A percentile compares a stretch with the other conserved stretches of the same genome.
Conservation (phyloP, 192 early-diverging fungal genomes). For the Umbelopsis sp. region DNA sequence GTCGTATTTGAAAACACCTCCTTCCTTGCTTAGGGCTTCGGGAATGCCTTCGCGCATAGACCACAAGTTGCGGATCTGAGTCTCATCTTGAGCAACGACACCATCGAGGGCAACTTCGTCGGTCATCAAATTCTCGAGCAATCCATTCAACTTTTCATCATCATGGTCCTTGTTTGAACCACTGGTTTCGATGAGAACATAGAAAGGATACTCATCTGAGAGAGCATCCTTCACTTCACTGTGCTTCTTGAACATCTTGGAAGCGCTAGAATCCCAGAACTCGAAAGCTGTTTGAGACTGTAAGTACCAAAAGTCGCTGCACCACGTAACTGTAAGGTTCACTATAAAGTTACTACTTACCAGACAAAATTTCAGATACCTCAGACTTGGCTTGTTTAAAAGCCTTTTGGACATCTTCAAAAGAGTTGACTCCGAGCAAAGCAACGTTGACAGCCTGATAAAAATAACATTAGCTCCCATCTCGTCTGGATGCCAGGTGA, state of each 20-base stretch:
- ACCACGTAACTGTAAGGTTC: too few relatives aligned
- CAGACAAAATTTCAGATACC: slow-evolving; percentile 89
- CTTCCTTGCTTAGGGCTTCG: slow-evolving; percentile 85
- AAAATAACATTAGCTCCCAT: background rate
- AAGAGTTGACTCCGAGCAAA: slow-evolving; percentile 76
- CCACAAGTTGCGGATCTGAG: slow-evolving; percentile 86
- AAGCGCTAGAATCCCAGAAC: slow-evolving; percentile 86
- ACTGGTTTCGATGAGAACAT: slow-evolving; percentile 92
- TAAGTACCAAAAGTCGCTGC: too few relatives aligned
- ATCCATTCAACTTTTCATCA: slow-evolving; percentile 80
- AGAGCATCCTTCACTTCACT: slow-evolving; percentile 68
- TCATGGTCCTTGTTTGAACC: slow-evolving; percentile 96
- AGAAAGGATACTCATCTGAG: slow-evolving; percentile 73
- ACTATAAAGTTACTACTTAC: slow-evolving; percentile 18
- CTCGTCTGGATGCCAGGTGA: too few relatives aligned
- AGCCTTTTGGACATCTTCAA: slow-evolving; percentile 77
- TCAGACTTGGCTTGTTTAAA: slow-evolving; percentile 78
- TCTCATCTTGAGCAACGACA: slow-evolving; percentile 85
- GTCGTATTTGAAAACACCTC: slow-evolving; percentile 95
- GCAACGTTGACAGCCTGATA: slow-evolving; percentile 68
- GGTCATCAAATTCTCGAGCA: slow-evolving; percentile 81
- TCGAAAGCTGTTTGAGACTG: slow-evolving; percentile 72
- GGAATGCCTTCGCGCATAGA: slow-evolving; percentile 92
- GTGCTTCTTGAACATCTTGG: slow-evolving; percentile 79
- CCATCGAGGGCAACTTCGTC: slow-evolving; percentile 81